These are phyloP conservation scores for Tolypocladium ovalisporum DNA, from an alignment of 2,329 filamentous ascomycete species.

Conservation along the genomic window DNA sequence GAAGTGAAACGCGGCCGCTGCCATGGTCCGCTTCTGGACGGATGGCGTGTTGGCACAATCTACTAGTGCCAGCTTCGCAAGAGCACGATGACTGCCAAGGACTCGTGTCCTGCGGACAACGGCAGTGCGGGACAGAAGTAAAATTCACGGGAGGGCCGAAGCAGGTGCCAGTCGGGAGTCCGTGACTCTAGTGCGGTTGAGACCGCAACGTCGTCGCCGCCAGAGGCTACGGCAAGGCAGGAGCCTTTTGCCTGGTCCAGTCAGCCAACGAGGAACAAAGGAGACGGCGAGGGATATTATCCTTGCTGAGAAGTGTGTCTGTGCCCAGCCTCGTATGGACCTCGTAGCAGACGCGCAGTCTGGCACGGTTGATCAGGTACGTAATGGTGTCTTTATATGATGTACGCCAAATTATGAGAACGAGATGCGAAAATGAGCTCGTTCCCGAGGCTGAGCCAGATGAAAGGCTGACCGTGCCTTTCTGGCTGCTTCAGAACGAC, in stretches of 20 bases:
- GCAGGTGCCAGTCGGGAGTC: slow-evolving; percentile 3
- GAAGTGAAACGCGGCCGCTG: not conserved
- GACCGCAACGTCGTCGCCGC: not conserved
- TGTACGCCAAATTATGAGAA: not conserved
- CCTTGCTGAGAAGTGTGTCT: too few species aligned
- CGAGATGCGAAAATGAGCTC: not conserved
- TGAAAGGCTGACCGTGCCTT: not conserved
- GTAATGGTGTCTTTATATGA: not conserved
- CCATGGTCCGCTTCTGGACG: not conserved
- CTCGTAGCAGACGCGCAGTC: not conserved
- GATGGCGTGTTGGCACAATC: not conserved
- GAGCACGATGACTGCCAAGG: not conserved
- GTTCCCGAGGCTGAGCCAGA: not conserved
- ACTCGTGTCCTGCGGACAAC: not conserved
- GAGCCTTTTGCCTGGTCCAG: not conserved
- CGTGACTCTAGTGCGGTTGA: not conserved
- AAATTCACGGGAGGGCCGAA: not conserved
- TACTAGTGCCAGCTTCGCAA: not conserved
- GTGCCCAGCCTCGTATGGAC: not conserved
- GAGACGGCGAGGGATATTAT: not conserved
- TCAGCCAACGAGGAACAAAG: not conserved
- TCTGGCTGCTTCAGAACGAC: not conserved
- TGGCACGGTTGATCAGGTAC: not conserved
- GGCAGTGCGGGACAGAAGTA: not conserved
- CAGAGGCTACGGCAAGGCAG: not conserved